Base-by-base conservation (phyloP, 1,284 basidiomycete genomes). In the Ustilago esculenta region DNA sequence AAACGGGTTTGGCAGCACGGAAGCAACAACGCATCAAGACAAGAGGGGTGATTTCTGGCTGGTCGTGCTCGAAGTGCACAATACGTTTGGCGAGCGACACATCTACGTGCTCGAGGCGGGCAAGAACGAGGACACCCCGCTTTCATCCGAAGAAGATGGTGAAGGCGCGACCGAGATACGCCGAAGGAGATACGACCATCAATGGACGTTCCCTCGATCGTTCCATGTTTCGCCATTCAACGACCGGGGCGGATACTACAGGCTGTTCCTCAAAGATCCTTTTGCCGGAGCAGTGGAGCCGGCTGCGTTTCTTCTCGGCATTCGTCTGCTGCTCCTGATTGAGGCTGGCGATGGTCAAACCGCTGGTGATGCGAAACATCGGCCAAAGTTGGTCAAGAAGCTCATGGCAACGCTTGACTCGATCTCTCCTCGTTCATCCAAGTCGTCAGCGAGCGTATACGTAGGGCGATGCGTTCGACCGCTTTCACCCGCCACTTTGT, bases 181-280 rank as follows among this genome's bases (percentile, higher is more conserved):
- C 12, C 40, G 32, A 11, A 39, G 37, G 10, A 53, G 60, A 2
- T 89, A 86, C 71, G 85, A 88, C 46, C 86, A 90, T 71, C 86
- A 88, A 61, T 91, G 90, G 89, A 88, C 87, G 0, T 87, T 91
- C 51, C 85, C 84, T 21, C 87, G 90, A 20, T 85, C 87, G 54
- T 91, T 92, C 79, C 90, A 91, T 73, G 90, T 91, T 24, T 91
- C 89, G 0, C 90, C 90, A 0, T 91, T 91, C 85, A 91, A 91
- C 79, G 88, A 90, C 71, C 85, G 90, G 4, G 84, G 85, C 17
- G 90, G 90, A 0, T 89, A 84, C 80, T 91, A 91, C 80, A 85
- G 85, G 8, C 54, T 77, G 18, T 64, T 71, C n/a, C 56, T 78
- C 18, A 60, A 55, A 17, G 51, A 71, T 15, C 67, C 74, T 4